These are phyloP conservation scores for Umbelopsis ramanniana DNA, from an alignment of 192 early-diverging fungal species.

Conservation along the genomic window DNA sequence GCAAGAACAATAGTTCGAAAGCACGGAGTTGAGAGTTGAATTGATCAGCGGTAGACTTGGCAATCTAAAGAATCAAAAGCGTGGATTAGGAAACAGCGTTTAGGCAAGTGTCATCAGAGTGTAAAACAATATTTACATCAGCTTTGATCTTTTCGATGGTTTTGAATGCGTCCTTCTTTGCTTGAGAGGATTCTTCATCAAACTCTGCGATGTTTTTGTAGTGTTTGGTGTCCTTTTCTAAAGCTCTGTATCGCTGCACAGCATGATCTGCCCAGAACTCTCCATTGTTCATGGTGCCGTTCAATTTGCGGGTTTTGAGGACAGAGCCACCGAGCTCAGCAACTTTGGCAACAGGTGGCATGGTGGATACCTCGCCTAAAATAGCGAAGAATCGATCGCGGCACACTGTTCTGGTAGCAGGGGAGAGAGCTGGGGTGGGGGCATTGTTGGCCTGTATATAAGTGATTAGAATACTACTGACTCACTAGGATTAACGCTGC, in stretches of 20 bases:
- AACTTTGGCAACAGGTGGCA: conserved; percentile 45
- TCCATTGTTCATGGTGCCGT: conserved; percentile 62
- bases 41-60: conserved; percentile 27
- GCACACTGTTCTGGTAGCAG: conserved; percentile 62
- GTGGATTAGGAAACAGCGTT: background rate
- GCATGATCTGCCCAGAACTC: conserved; percentile 65
- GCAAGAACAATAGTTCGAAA: conserved; percentile 75
- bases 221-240: conserved; percentile 45
- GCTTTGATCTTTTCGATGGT: conserved; percentile 40
- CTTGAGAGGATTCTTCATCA: conserved; percentile 43
- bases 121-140: background rate
- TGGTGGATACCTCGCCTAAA: conserved; percentile 71
- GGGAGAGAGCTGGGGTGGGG: conserved; percentile 62
- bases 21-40: conserved; percentile 61
- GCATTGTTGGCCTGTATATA: background rate
- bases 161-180: conserved; percentile 44
- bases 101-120: no score
- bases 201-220: conserved; percentile 40
- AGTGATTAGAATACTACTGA: background rate
- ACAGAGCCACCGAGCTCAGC: conserved; percentile 32
- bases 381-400: conserved; percentile 62
- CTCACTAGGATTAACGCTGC: background rate
- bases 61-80: background rate
- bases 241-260: conserved; percentile 49
- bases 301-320: conserved; percentile 46